These are phyloP conservation scores for Rhododendron mucronatum DNA, from an alignment of 148 eudicot species.

Conservation along the genomic window DNA sequence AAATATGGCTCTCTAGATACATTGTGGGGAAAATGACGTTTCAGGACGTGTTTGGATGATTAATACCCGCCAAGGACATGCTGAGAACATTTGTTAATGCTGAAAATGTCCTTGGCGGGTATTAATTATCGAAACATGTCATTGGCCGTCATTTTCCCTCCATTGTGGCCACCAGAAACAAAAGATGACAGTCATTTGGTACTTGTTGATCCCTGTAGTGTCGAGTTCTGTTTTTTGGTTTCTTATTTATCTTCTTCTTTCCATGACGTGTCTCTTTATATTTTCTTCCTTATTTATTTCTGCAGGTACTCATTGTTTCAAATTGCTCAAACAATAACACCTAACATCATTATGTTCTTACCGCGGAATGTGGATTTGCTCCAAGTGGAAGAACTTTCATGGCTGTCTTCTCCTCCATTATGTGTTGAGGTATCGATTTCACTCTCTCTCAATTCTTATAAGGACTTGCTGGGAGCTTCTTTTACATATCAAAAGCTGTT, in stretches of 20 bases:
- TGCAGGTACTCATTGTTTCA: slow-evolving; percentile 43
- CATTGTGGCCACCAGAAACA: background rate
- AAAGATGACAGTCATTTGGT: background rate
- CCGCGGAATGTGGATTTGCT: slow-evolving; percentile 41
- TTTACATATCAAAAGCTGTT: background rate
- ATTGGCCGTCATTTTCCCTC: no score
- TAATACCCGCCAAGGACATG: no score
- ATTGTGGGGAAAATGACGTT: background rate
- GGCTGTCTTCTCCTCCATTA: slow-evolving; percentile 58
- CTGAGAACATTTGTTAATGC: no score
- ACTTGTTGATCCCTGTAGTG: background rate
- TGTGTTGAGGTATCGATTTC: slow-evolving; percentile 26
- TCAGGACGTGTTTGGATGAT: no score
- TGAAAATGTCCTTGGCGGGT: no score
- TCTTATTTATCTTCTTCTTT: background rate
- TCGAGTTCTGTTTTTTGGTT: background rate
- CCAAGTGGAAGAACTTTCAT: slow-evolving; percentile 46
- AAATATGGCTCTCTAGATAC: background rate
- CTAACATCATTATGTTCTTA: slow-evolving; percentile 46
- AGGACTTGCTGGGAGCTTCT: background rate
- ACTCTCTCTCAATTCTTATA: no score
- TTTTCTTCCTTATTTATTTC: background rate
- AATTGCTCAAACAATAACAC: slow-evolving; percentile 45
- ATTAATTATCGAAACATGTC: no score
- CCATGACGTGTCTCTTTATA: background rate